Conservation (phyloP, 1,139 yeast genomes). For the Pichia sp. region DNA sequence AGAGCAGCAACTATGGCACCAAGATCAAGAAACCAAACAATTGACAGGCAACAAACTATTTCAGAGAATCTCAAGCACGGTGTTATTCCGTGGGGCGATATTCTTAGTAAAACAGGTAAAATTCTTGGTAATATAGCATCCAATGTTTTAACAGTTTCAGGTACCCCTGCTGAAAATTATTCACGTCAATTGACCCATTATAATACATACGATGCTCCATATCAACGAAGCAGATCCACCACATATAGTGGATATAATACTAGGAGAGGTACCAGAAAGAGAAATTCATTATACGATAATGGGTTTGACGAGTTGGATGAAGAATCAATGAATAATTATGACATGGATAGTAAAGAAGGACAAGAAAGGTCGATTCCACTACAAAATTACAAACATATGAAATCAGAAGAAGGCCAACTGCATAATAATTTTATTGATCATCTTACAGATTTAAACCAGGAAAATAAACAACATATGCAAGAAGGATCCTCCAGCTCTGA, state of each 20-base stretch:
- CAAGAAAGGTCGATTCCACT: background rate
- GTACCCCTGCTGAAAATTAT: conserved; percentile 11
- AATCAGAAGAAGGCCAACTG: background rate
- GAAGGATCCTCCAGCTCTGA: conserved; percentile 7
- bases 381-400: background rate
- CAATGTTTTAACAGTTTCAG: conserved; percentile 14
- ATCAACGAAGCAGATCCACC: conserved; percentile 2
- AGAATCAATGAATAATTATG: background rate
- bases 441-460: background rate
- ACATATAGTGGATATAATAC: conserved; percentile 1
- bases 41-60: conserved; percentile 11
- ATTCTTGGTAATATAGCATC: conserved; percentile 10
- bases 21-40: background rate
- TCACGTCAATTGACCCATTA: conserved; percentile 27
- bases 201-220: conserved; percentile 6
- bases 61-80: conserved; percentile 11
- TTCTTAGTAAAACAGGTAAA: conserved; percentile 6
- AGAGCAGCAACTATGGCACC: conserved; percentile 11
- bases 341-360: background rate
- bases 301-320: conserved; percentile 1
- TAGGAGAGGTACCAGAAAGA: background rate
- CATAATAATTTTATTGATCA: conserved; percentile 7
- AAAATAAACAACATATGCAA: background rate
- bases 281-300: background rate
- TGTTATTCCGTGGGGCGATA: conserved; percentile 10